These are phyloP conservation scores for Pholiota conissans DNA, from an alignment of 768 basidiomycete species.

Conservation along the genomic window DNA sequence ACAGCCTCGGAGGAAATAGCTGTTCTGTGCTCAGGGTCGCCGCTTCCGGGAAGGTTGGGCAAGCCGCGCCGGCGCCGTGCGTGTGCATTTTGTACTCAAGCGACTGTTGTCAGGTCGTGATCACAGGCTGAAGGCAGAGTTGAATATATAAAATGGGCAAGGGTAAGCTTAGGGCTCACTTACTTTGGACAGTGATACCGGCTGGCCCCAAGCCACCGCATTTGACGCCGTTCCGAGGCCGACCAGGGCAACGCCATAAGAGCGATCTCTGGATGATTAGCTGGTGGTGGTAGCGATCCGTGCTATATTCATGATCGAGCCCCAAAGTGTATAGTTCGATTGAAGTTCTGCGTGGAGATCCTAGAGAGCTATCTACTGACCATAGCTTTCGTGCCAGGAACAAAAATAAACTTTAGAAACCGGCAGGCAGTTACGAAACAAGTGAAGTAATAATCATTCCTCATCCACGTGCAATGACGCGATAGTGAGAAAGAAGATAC, in stretches of 20 bases:
- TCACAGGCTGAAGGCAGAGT: background rate
- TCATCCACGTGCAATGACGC: too few relatives aligned
- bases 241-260: background rate
- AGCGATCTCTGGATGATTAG: background rate
- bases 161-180: background rate
- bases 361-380: too few relatives aligned
- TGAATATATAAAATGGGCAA: background rate
- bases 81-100: background rate
- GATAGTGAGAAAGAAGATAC: too few relatives aligned
- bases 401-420: background rate
- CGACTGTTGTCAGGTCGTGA: background rate
- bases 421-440: background rate
- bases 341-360: background rate
- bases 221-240: background rate
- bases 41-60: background rate
- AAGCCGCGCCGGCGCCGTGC: background rate
- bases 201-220: background rate
- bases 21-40: slow-evolving; percentile 6
- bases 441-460: too few relatives aligned
- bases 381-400: background rate
- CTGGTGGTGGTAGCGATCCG: background rate
- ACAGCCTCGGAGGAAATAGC: background rate
- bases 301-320: background rate
- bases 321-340: background rate
- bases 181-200: background rate